Evolutionary conservation across 805 yeast genomes (phyloP), one percentile per base, ranked within the genome.

Genomic region (Wickerhamiella nectarea): DNA sequence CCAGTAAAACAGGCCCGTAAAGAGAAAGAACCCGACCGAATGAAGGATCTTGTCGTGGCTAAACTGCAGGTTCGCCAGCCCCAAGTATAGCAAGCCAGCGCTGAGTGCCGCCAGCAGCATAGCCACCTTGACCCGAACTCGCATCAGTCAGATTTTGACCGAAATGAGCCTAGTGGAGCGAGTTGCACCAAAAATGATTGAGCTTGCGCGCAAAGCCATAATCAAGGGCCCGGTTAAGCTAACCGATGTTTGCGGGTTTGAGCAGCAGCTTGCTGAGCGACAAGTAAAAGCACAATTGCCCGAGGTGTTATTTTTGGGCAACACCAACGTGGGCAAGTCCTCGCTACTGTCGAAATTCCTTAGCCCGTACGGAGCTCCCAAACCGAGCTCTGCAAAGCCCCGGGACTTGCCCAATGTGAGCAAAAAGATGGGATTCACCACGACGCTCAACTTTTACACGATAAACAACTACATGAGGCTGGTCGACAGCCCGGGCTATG

Each of bases 401-500:
- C 45, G 58, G 49, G 37, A 70, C 64, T 47, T 89, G 86, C 7
- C 70, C 24, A 34, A 53, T 41, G 43, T 54, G 43, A 44, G 56
- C 42, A 61, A 46, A 63, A 65, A 48, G 76, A 78, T 17, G 83
- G 81, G 6, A 1, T 71, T 63, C 48, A 74, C 78, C 0, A 66
- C 66, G 46, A 65, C 89, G 3, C 62, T 86, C 55, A 82, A 81
- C 55, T 76, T 83, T 50, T 86, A 70, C 61, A 80, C 76, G 46
- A 61, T 81, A 10, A 80, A 80, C 3, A 72, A 73, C 39, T 64
- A 69, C 44, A 64, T 87, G 36, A 65, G 84, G 48, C 53, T 87
- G 3, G 73, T 85, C 2, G 97, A 87, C 56, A 72, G 85, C 19
- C 97, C 97, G 0, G 97, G 97, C 0, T 87, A 87, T 58, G 97